Percentiles rank a stretch among this genome's conserved stretches.
Evolutionary conservation across 2,329 filamentous ascomycete genomes (phyloP).

Genomic region (Sporothrix luriei): DNA sequence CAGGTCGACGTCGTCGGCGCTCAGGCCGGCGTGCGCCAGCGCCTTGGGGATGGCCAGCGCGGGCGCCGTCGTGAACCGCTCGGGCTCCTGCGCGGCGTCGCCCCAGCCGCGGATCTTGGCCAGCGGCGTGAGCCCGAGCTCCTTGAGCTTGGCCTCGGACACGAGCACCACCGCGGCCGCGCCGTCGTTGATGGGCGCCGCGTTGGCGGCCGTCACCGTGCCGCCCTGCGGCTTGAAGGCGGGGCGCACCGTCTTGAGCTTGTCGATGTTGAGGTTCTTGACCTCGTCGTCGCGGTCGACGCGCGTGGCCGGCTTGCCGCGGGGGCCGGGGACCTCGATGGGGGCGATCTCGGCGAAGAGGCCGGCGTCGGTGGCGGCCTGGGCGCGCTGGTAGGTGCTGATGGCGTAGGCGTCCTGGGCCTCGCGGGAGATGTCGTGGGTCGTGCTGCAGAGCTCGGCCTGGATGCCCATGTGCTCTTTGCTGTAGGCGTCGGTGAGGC

Average conservation of each 20-base stretch:
- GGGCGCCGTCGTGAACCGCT: conserved; percentile 94
- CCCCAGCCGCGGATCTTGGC: conserved; percentile 98
- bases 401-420: conserved; percentile 96
- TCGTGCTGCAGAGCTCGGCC: conserved; percentile 86
- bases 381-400: conserved; percentile 89
- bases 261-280: conserved; percentile 86
- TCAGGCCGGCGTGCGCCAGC: conserved; percentile 87
- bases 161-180: conserved; percentile 90
- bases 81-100: conserved; percentile 86
- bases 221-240: conserved; percentile 78
- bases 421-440: conserved; percentile 79
- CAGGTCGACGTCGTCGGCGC: conserved; percentile 76
- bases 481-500: conserved; percentile 86
- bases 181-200: conserved; percentile 93
- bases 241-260: conserved; percentile 81
- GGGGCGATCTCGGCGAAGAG: conserved; percentile 89
- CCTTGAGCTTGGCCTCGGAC: conserved; percentile 90
- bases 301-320: conserved; percentile 82
- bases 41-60: conserved; percentile 96
- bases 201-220: conserved; percentile 94
- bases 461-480: conserved; percentile 96
- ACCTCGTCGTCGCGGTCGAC: conserved; percentile 91
- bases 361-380: conserved; percentile 78
- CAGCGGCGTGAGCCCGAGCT: conserved; percentile 85
- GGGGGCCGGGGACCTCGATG: conserved; percentile 81